Evolutionary conservation across 352 stramenopile genomes (phyloP), one percentile per base, ranked within the genome.

Genomic region (Plasmopara viticola): DNA sequence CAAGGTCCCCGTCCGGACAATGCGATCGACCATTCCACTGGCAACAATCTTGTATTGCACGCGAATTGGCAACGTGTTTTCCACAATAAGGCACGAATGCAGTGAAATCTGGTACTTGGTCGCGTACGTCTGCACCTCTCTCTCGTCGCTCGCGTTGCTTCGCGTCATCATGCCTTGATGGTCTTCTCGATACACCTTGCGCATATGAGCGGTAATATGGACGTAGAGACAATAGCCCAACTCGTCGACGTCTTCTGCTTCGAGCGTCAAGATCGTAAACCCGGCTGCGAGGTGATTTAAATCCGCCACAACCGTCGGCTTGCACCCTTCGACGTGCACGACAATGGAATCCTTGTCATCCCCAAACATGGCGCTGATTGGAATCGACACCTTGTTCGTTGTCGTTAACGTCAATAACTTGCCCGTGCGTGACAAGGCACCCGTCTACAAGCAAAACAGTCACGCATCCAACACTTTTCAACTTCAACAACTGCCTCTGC

Each of bases 181-280:
- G 25, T 95, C 80, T 73, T 95, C 85, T 18, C 84, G 71, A 60
- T 93, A 95, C 9, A 95, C 84, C 37, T 95, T 94, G 14, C 85
- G 74, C 68, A 92, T 87, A 52, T 86, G 75, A 9, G 78, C 78
- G 6, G 76, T 74, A 38, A 90, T 86, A 45, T 84, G 89, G 33
- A 95, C 81, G 51, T 90, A 94, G 8, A 95, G 58, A 42, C 85
- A 95, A 48, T 91, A 95, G 12, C 82, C 84, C 2, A 78, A 70
- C 1, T 66, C 56, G 43, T 69, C 40, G 2, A 56, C 66, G 6
- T 87, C 66, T 49, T 90, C 78, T 14, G 84, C 69, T 13, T 91
- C 78, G 17, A 93, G 62, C 1, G 70, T 82, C 45, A 90, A 55
- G 45, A 93, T 86, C 9, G 67, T 83, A 6, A 73, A 89, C 0